Evolutionary conservation across 306 rosid genomes (phyloP).

Genomic region (Rubus idaeus): DNA sequence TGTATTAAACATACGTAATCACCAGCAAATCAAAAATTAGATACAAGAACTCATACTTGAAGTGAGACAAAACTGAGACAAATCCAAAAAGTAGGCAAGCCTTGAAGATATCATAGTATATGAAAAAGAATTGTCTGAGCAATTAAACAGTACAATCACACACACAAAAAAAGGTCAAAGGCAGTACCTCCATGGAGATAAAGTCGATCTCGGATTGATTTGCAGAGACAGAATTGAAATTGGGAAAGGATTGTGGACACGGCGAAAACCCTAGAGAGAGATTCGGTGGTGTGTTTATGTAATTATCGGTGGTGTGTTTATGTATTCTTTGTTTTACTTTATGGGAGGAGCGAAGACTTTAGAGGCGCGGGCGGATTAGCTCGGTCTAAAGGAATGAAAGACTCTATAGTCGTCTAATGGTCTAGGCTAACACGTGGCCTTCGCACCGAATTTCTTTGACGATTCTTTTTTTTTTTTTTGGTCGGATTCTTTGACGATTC

Average conservation of each 20-base stretch:
- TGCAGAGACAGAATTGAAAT: not conserved
- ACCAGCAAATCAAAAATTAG: not conserved
- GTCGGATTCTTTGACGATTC: conserved; percentile 35
- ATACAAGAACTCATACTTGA: not conserved
- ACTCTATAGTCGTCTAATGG: conserved; percentile 6
- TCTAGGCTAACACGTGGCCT: conserved; percentile 51
- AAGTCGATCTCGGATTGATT: not conserved
- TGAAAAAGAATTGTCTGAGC: not conserved
- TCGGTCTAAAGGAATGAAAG: not conserved
- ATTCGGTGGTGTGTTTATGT: not conserved
- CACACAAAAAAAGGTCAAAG: not conserved
- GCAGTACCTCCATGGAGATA: conserved; percentile 33
- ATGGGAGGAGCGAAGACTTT: not conserved
- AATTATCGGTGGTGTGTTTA: not conserved
- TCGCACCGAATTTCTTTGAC: conserved; percentile 30
- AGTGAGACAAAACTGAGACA: not conserved
- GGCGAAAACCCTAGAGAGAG: conserved; percentile 32
- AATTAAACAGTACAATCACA: conserved; percentile 4
- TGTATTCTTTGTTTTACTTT: not conserved
- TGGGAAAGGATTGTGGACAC: not conserved
- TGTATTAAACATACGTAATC: not conserved
- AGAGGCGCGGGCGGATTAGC: not conserved
- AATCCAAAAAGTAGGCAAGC: not conserved
- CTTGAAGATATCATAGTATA: too few relatives aligned
- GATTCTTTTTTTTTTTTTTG: too few relatives aligned